A percentile compares a stretch with the other conserved stretches of the same genome.
Conservation (phyloP, 2,329 filamentous ascomycete genomes). For the Ilyonectria robusta region DNA sequence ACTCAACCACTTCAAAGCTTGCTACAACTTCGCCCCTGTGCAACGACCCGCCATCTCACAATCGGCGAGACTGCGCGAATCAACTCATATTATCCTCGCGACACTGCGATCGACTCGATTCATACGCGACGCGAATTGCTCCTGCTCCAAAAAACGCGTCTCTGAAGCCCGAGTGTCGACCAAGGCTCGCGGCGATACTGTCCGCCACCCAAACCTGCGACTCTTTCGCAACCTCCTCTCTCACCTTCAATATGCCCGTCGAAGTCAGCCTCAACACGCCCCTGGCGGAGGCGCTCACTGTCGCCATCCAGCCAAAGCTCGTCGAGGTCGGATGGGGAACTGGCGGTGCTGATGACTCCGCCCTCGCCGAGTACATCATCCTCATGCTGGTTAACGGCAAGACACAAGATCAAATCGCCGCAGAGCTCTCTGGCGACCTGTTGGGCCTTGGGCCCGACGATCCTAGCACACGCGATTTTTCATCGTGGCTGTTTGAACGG, state of each 20-base stretch:
- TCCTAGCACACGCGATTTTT: constrained; percentile 84
- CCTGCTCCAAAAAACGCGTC: constrained; percentile 42
- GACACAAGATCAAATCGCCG: constrained; percentile 88
- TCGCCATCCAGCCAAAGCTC: constrained; percentile 89
- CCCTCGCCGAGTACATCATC: constrained; percentile 95
- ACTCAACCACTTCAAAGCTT: constrained; percentile 40
- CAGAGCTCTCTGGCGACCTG: constrained; percentile 89
- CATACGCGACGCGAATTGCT: constrained; percentile 47
- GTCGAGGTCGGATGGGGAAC: constrained; percentile 94
- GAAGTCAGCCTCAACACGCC: constrained; percentile 84
- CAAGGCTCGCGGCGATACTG: constrained; percentile 38
- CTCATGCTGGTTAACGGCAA: constrained; percentile 98
- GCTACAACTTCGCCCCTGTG: constrained; percentile 37
- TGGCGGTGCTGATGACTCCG: constrained; percentile 81
- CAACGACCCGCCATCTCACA: constrained; percentile 36
- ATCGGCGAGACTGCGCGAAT: constrained; percentile 33
- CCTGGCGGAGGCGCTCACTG: constrained; percentile 85
- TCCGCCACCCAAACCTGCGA: constrained; percentile 39
- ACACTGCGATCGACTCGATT: constrained; percentile 37
- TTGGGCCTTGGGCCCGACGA: constrained; percentile 87
- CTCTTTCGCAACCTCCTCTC: constrained; percentile 25
- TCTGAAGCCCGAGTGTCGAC: constrained; percentile 34
- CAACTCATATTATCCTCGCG: constrained; percentile 17
- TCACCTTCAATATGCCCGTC: constrained; percentile 75
- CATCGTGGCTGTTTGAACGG: constrained; percentile 93